These are phyloP conservation scores for Davidsoniella virescens DNA, from an alignment of 2,329 filamentous ascomycete species.

Conservation along the genomic window DNA sequence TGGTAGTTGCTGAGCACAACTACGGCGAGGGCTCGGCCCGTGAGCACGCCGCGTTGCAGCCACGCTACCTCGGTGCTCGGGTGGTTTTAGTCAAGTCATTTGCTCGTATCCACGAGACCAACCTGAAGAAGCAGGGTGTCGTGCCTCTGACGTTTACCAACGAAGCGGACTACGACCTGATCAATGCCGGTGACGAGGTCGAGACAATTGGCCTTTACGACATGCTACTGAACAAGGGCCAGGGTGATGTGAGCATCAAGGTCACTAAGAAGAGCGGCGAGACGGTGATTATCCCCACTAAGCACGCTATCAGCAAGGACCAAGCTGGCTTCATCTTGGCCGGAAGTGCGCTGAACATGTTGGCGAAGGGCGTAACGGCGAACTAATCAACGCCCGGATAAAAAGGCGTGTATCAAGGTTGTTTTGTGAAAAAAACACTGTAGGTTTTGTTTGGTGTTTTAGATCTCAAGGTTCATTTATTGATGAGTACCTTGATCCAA, in stretches of 20 bases:
- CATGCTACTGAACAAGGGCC: constrained; percentile 60
- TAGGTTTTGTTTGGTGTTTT: not conserved
- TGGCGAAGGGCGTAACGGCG: constrained; percentile 40
- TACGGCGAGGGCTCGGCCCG: constrained; percentile 83
- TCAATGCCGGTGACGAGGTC: constrained; percentile 71
- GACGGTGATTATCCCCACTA: constrained; percentile 56
- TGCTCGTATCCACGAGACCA: constrained; percentile 87
- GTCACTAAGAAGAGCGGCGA: constrained; percentile 49
- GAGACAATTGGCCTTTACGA: constrained; percentile 70
- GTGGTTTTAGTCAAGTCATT: constrained; percentile 78
- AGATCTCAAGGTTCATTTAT: not conserved
- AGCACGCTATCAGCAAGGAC: constrained; percentile 75
- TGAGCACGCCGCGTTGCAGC: constrained; percentile 81
- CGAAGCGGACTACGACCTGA: constrained; percentile 72
- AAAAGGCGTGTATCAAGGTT: not conserved
- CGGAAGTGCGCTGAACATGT: constrained; percentile 79
- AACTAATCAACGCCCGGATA: no score
- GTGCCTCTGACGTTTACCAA: constrained; percentile 84
- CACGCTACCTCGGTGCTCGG: constrained; percentile 73
- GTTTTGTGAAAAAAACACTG: not conserved
- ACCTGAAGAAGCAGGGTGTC: constrained; percentile 93
- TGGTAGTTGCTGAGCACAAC: constrained; percentile 95
- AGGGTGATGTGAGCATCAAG: constrained; percentile 55
- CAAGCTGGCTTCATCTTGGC: constrained; percentile 87
- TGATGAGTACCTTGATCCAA: not conserved